Conservation (phyloP, 345 rosid genomes). For the Populus tremula region DNA sequence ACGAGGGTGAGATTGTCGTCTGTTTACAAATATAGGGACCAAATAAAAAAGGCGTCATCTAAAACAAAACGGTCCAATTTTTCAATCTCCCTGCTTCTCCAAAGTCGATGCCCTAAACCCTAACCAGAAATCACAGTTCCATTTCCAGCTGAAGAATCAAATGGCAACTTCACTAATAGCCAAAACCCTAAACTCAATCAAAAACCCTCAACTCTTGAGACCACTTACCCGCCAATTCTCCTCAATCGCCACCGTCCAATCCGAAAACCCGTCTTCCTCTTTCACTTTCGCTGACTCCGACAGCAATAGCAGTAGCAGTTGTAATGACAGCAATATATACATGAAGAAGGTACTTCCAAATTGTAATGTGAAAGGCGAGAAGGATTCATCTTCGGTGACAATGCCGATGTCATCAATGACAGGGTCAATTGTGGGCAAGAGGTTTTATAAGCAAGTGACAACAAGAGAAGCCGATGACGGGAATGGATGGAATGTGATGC, state of each 20-base stretch:
- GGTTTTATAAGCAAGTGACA: slow-evolving; percentile 74
- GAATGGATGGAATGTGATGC: slow-evolving; percentile 91
- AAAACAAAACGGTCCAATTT: too few species aligned
- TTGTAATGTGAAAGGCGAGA: slow-evolving; percentile 22
- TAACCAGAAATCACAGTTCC: neutral
- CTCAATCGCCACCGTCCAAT: slow-evolving; percentile 39
- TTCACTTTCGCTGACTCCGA: slow-evolving; percentile 38
- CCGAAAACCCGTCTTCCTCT: slow-evolving; percentile 46
- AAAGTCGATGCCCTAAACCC: too few species aligned
- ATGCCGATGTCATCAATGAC: slow-evolving; percentile 92
- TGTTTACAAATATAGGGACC: too few species aligned
- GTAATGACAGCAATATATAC: slow-evolving; percentile 33
- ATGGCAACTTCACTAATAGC: slow-evolving; percentile 47
- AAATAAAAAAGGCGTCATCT: too few species aligned
- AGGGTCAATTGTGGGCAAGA: slow-evolving; percentile 87
- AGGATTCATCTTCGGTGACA: slow-evolving; percentile 53
- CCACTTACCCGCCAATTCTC: slow-evolving; percentile 30
- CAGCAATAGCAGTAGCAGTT: neutral
- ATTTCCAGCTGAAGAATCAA: neutral
- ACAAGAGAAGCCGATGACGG: slow-evolving; percentile 88
- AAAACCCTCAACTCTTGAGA: slow-evolving; percentile 15
- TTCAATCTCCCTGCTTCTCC: too few species aligned
- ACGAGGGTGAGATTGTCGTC: too few species aligned
- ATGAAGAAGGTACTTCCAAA: slow-evolving; percentile 37
- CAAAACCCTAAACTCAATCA: slow-evolving; percentile 42